These are phyloP conservation scores for Annulohypoxylon maeteangense DNA, from an alignment of 495 filamentous ascomycete genomes.

Conservation along the genomic window DNA sequence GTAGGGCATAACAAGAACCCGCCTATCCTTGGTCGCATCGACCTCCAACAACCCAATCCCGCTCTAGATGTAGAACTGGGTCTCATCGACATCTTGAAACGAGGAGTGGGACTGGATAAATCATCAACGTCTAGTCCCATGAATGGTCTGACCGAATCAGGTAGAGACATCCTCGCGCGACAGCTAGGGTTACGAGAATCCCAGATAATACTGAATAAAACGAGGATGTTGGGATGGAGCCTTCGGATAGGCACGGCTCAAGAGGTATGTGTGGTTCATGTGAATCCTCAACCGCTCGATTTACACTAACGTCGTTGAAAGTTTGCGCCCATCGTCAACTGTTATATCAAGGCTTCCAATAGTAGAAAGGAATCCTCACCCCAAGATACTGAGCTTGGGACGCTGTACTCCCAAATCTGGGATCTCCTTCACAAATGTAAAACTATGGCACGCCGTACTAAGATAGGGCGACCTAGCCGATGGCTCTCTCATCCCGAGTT, in stretches of 20 bases:
- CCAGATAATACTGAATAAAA: constrained; percentile 49
- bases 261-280: constrained; percentile 54
- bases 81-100: constrained; percentile 33
- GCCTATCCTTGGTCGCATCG: background rate
- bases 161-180: constrained; percentile 40
- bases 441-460: constrained; percentile 39
- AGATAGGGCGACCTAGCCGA: constrained; percentile 46
- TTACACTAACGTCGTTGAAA: constrained; percentile 18
- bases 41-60: constrained; percentile 1
- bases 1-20: background rate
- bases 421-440: constrained; percentile 51
- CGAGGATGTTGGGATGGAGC: constrained; percentile 56
- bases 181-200: constrained; percentile 45
- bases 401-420: constrained; percentile 43
- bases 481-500: constrained; percentile 39
- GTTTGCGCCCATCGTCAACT: constrained; percentile 37
- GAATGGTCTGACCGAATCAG: constrained; percentile 29
- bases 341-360: constrained; percentile 24
- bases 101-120: constrained; percentile 33
- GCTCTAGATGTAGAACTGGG: constrained; percentile 18
- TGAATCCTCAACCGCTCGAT: background rate
- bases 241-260: constrained; percentile 53
- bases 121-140: constrained; percentile 28
- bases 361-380: constrained; percentile 9
- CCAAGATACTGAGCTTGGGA: constrained; percentile 34